Evolutionary conservation across 2,329 filamentous ascomycete species (phyloP).

Genomic region (Sclerotinia spermophila): DNA sequence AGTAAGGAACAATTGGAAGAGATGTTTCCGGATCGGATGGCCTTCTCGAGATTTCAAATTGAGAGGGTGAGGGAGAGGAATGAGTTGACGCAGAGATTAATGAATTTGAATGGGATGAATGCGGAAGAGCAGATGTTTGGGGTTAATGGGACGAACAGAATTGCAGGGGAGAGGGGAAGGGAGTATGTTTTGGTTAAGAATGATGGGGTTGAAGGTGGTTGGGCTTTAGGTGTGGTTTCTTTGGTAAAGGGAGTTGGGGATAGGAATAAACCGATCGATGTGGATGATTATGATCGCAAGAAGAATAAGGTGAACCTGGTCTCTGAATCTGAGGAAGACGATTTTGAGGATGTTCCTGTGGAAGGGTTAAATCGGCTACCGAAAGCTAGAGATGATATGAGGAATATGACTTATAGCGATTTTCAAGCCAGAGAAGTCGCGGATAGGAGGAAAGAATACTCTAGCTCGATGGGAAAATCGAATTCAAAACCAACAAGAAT

Average conservation of each 20-base stretch:
- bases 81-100: slow-evolving; percentile 87
- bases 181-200: slow-evolving; percentile 98
- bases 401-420: slow-evolving; percentile 31
- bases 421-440: slow-evolving; percentile 33
- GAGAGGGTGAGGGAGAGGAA: slow-evolving; percentile 91
- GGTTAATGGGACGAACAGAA: slow-evolving; percentile 53
- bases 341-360: slow-evolving; percentile 40
- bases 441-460: slow-evolving; percentile 27
- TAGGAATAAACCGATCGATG: slow-evolving; percentile 84
- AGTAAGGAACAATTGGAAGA: slow-evolving; percentile 92
- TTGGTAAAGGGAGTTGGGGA: slow-evolving; percentile 76
- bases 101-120: slow-evolving; percentile 90
- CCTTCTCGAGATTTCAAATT: slow-evolving; percentile 93
- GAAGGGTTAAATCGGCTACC: slow-evolving; percentile 38
- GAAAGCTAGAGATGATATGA: slow-evolving; percentile 25
- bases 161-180: slow-evolving; percentile 81
- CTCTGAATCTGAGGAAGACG: slow-evolving; percentile 58
- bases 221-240: slow-evolving; percentile 90
- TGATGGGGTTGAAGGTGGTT: slow-evolving; percentile 89
- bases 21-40: slow-evolving; percentile 98
- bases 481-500: slow-evolving; percentile 18
- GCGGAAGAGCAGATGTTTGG: slow-evolving; percentile 67
- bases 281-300: slow-evolving; percentile 65
- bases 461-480: slow-evolving; percentile 22
- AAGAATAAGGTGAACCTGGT: slow-evolving; percentile 51